These are phyloP conservation scores for Fusarium burgessii DNA, from an alignment of 2,329 filamentous ascomycete species.

Conservation along the genomic window DNA sequence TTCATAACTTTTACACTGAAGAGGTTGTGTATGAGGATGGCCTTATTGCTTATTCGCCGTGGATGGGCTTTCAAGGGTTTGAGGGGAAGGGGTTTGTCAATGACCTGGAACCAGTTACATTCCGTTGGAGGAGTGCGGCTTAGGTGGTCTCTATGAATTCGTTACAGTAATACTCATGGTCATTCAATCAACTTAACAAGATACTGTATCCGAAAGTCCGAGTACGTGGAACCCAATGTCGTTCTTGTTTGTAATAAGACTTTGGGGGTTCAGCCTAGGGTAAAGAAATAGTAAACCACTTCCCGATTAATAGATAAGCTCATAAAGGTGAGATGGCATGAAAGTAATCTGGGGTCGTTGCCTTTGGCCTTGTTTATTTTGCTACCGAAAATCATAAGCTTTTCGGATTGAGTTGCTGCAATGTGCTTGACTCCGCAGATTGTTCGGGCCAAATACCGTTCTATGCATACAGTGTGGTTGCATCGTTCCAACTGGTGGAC, in stretches of 20 bases:
- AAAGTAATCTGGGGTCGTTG: no score
- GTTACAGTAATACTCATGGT: no score
- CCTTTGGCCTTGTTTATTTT: no score
- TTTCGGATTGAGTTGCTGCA: neutral
- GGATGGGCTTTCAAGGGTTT: neutral
- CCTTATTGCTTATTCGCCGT: neutral
- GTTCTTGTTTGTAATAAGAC: accelerated
- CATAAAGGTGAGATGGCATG: no score
- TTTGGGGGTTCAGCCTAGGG: no score
- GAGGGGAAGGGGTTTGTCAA: neutral
- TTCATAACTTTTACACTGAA: neutral
- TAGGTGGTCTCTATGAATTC: neutral
- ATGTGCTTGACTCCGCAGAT: no score
- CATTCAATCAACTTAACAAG: no score
- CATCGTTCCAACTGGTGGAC: constrained; percentile 2
- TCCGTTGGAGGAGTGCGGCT: neutral
- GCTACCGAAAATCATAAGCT: no score
- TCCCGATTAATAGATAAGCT: no score
- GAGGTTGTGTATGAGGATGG: neutral
- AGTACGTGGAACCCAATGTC: neutral
- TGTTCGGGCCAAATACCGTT: neutral
- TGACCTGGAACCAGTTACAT: neutral
- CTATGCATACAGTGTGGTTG: neutral
- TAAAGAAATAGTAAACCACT: no score
- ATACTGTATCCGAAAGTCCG: no score